These are phyloP conservation scores for Silene vulgaris DNA, from an alignment of 179 eudicot genomes.

Conservation along the genomic window DNA sequence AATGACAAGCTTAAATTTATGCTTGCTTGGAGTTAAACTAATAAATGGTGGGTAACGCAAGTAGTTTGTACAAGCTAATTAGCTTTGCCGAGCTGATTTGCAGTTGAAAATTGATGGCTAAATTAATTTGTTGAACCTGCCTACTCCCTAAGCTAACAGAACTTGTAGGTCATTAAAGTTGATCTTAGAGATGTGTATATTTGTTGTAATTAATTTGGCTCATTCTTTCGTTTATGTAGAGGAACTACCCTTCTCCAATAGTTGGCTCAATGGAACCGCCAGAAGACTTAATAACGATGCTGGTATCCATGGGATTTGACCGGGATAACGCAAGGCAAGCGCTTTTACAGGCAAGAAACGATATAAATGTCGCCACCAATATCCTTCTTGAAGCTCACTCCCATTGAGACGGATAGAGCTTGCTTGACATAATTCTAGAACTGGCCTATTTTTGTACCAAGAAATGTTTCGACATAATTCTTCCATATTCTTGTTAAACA, in stretches of 20 bases:
- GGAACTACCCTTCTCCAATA: slow-evolving; percentile 36
- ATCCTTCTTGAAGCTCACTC: slow-evolving; percentile 89
- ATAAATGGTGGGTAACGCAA: no score
- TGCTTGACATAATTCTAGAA: no score
- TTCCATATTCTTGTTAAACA: neutral
- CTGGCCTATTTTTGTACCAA: neutral
- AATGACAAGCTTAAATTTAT: no score
- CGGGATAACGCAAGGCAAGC: slow-evolving; percentile 75
- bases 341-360: slow-evolving; percentile 78
- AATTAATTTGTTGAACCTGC: no score
- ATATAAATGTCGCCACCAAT: slow-evolving; percentile 79
- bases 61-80: no score
- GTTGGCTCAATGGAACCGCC: slow-evolving; percentile 52
- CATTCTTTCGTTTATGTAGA: slow-evolving; percentile 21
- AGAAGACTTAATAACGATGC: slow-evolving; percentile 64
- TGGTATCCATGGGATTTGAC: slow-evolving; percentile 96
- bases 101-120: no score
- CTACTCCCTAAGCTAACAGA: no score
- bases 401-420: slow-evolving; percentile 27
- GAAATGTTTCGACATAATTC: slow-evolving; percentile 5
- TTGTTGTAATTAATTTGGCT: slow-evolving; percentile 14
- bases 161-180: no score
- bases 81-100: no score
- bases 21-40: no score
- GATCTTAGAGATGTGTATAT: no score